Evolutionary conservation across 2,329 filamentous ascomycete genomes (phyloP).

Genomic region (Penicillium freii): DNA sequence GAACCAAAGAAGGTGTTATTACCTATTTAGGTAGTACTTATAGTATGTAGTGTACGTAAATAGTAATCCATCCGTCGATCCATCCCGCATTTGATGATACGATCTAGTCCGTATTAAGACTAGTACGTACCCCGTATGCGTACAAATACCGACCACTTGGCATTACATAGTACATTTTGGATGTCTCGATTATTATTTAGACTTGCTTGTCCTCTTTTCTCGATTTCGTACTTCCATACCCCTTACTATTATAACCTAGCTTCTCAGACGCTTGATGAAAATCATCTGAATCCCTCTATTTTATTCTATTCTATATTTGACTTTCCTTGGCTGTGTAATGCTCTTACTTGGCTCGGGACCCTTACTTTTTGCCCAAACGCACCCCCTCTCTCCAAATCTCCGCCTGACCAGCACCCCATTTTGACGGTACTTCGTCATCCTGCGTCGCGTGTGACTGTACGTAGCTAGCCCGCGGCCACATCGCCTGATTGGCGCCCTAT

Average conservation of each 20-base stretch:
- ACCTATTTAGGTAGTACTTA: too few relatives aligned
- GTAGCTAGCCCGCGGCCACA: constrained; percentile 10
- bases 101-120: neutral
- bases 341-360: neutral
- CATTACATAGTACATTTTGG: neutral
- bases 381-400: constrained; percentile 1
- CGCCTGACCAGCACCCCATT: constrained; percentile 3
- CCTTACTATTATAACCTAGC: neutral
- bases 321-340: neutral
- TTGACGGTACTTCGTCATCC: constrained; percentile 11
- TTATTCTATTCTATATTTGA: neutral
- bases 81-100: neutral
- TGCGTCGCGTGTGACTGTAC: constrained; percentile 18
- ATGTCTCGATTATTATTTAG: neutral
- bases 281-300: neutral
- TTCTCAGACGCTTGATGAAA: neutral
- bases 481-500: constrained; percentile 12
- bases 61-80: neutral
- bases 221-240: neutral
- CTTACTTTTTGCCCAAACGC: constrained; percentile 2
- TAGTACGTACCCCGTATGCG: neutral
- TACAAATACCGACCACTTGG: neutral
- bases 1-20: neutral
- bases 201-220: neutral
- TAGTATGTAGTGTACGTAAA: neutral